Base-by-base conservation (phyloP, 2,329 filamentous ascomycete species). In the Scedosporium apiospermum region DNA sequence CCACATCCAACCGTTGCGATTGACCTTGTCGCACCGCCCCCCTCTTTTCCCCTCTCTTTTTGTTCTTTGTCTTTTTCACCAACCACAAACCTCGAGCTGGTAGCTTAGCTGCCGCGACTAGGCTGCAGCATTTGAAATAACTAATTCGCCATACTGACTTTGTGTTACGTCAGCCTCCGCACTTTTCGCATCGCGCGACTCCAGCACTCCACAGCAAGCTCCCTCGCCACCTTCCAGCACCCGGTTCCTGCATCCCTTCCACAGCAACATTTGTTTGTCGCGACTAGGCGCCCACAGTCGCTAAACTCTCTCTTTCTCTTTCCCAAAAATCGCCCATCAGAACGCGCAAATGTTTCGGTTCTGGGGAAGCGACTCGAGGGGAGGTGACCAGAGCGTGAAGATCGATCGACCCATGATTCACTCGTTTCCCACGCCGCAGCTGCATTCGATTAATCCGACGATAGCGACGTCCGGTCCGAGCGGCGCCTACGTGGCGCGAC, bases 331-430 rank as follows among this genome's bases (percentile, higher is more conserved):
- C 67, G 66, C 64, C 67, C 62, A 60, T 65, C 67, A 69, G 69
- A 72, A 73, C 72, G 75, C 78, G 75, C 77, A 78, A 75, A 86
- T 86, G 83, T 86, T 87, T 75, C 79, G 81, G 68, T 83, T 86
- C 71, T 86, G 83, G 82, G 76, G 78, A 70, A 78, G 80, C 69
- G 84, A 85, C 69, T 75, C 80, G 66, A 78, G 79, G 79, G 81
- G 79, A 79, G 81, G 78, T 76, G 82, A 85, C 63, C 79, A 77
- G 73, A 73, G 76, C 66, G 71, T 78, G 69, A 74, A 77, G 67
- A 71, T 73, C 67, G 74, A 75, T 65, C 71, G 75, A 67, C 75
- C 76, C 66, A 78, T 76, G 69, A 72, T 71, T 67, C 69, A 69
- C 62, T 64, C 41, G n/a, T 69, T 72, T 64, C 67, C 71, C 65